Percentiles rank a stretch among this genome's conserved stretches.
Conservation (phyloP, 306 rosid species). For the Potentilla sterilis region DNA sequence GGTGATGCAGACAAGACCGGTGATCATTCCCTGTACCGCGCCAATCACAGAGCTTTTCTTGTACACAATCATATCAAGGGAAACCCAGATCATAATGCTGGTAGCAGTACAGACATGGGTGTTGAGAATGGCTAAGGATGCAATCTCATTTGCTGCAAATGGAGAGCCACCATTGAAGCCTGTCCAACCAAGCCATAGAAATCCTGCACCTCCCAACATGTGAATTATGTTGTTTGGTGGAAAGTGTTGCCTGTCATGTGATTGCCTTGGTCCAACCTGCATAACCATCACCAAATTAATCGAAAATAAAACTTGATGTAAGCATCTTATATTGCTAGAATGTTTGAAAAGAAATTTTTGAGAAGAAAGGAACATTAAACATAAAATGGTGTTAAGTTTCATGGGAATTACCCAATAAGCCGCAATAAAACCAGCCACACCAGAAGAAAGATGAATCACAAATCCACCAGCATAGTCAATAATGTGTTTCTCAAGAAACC, state of each 20-base stretch:
- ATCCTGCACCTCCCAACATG: constrained; percentile 76
- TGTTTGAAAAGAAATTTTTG: background rate
- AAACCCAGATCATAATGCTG: constrained; percentile 70
- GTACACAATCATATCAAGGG: constrained; percentile 58
- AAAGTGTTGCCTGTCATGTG: constrained; percentile 58
- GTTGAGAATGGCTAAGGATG: constrained; percentile 60
- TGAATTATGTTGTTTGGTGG: constrained; percentile 77
- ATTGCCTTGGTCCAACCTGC: constrained; percentile 73
- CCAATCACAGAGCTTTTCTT: constrained; percentile 64
- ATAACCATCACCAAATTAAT: background rate
- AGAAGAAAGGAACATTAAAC: background rate
- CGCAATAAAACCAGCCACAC: constrained; percentile 73
- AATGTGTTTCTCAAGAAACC: constrained; percentile 34
- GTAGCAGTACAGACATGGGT: constrained; percentile 75
- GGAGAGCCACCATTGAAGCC: constrained; percentile 86
- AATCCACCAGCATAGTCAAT: constrained; percentile 76
- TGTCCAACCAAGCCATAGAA: constrained; percentile 78
- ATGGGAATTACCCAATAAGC: constrained; percentile 61
- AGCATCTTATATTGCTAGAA: background rate
- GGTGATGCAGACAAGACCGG: constrained; percentile 82
- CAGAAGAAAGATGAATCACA: constrained; percentile 78
- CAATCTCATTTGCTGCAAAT: constrained; percentile 39
- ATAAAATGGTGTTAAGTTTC: background rate
- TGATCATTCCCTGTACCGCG: constrained; percentile 78
- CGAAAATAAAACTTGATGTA: background rate